Evolutionary conservation across 306 rosid species (phyloP).

Genomic region (Vachellia pachyceras): DNA sequence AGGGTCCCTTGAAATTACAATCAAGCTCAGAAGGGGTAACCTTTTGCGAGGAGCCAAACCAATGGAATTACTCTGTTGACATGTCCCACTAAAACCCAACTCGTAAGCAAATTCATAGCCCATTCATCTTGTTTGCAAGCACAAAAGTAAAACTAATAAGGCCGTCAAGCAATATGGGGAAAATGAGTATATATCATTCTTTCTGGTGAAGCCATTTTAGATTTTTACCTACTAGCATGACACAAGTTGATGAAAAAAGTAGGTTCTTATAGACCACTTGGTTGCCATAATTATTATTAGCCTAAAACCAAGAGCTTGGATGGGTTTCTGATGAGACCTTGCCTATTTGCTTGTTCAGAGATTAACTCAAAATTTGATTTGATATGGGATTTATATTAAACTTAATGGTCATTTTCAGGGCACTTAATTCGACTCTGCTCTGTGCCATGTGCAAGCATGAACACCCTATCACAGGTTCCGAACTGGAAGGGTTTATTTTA

Average conservation of each 20-base stretch:
- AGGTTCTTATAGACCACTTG: neutral
- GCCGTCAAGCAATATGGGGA: neutral
- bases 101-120: conserved; percentile 1
- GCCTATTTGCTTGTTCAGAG: neutral
- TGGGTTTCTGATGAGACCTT: conserved; percentile 12
- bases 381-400: conserved; percentile 12
- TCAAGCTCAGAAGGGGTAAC: conserved; percentile 11
- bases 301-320: conserved; percentile 23
- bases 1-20: conserved; percentile 4
- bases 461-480: neutral
- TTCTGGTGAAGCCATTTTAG: neutral
- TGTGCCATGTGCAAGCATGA: conserved; percentile 48
- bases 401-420: conserved; percentile 39
- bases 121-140: too few species aligned
- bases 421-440: conserved; percentile 11
- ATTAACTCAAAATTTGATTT: neutral
- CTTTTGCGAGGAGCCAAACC: conserved; percentile 23
- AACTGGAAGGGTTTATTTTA: too few species aligned
- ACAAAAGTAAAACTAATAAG: neutral
- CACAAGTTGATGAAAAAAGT: conserved; percentile 24
- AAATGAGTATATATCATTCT: neutral
- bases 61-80: conserved; percentile 9
- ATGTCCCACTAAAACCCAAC: conserved; percentile 21
- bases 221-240: neutral
- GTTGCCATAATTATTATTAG: conserved; percentile 20